Percentiles rank a stretch among this genome's conserved stretches.
phyloP scores from a whole-genome alignment of 495 filamentous ascomycete genomes.

The Haplographium delicatum region DNA sequence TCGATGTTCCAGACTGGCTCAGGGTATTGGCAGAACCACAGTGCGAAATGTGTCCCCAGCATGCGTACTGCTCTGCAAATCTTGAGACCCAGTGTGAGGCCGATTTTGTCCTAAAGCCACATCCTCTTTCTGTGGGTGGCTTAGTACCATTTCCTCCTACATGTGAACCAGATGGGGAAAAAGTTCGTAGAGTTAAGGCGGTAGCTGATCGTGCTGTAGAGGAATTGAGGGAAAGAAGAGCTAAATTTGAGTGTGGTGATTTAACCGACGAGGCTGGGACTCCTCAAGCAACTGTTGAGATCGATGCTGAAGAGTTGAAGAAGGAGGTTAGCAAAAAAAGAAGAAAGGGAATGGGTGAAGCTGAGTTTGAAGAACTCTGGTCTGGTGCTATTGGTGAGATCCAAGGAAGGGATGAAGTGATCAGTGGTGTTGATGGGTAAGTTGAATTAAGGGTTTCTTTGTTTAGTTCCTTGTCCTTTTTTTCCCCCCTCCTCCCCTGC shows the following conservation, averaged over 20 bases:
- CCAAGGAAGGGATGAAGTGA: constrained; percentile 72
- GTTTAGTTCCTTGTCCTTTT: constrained; percentile 22
- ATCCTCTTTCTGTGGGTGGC: constrained; percentile 78
- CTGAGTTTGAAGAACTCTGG: constrained; percentile 93
- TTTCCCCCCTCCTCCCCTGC: too few relatives aligned
- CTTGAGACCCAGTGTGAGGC: constrained; percentile 75
- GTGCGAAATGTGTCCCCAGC: constrained; percentile 87
- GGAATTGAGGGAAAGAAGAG: constrained; percentile 77
- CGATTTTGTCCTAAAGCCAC: constrained; percentile 79
- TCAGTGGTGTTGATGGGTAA: constrained; percentile 70
- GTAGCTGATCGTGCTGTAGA: constrained; percentile 87
- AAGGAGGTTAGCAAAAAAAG: constrained; percentile 64
- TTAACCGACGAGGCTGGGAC: constrained; percentile 56
- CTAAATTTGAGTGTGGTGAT: constrained; percentile 86
- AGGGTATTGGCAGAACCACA: constrained; percentile 63
- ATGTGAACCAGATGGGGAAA: constrained; percentile 94
- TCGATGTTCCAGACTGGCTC: constrained; percentile 59
- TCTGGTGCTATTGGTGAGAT: constrained; percentile 81
- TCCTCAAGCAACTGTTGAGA: constrained; percentile 52
- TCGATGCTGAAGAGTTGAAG: constrained; percentile 74
- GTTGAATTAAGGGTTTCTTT: constrained; percentile 34
- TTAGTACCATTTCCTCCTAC: constrained; percentile 79
- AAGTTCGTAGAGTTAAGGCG: constrained; percentile 75
- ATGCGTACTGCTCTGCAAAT: constrained; percentile 81
- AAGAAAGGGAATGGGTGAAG: constrained; percentile 70